These are phyloP conservation scores for Thelonectria olida DNA, from an alignment of 2,329 filamentous ascomycete genomes.

Conservation along the genomic window DNA sequence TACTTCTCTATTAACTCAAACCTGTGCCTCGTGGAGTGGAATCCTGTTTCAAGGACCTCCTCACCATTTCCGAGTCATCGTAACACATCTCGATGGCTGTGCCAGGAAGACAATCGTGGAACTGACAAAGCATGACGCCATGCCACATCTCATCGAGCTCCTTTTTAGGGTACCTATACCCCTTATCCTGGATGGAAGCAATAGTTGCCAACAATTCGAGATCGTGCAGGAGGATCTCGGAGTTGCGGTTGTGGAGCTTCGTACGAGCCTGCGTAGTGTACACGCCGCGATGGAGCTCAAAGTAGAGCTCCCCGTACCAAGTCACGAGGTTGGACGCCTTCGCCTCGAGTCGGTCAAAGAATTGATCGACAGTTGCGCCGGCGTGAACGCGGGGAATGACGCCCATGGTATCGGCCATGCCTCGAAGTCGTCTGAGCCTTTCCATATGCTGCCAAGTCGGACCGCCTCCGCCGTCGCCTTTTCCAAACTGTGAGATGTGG, in stretches of 20 bases:
- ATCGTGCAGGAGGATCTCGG: slow-evolving; percentile 86
- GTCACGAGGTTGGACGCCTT: slow-evolving; percentile 85
- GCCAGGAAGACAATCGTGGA: slow-evolving; percentile 96
- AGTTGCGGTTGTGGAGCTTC: slow-evolving; percentile 90
- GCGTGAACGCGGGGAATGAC: slow-evolving; percentile 85
- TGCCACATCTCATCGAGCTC: slow-evolving; percentile 99
- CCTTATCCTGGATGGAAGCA: slow-evolving; percentile 75
- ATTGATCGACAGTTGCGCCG: slow-evolving; percentile 90
- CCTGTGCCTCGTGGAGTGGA: no score
- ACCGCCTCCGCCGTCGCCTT: slow-evolving; percentile 94
- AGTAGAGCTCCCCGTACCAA: slow-evolving; percentile 98
- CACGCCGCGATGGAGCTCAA: slow-evolving; percentile 95
- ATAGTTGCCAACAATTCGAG: slow-evolving; percentile 89
- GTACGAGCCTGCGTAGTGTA: slow-evolving; percentile 98
- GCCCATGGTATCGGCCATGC: slow-evolving; percentile 87
- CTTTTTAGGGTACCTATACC: slow-evolving; percentile 91
- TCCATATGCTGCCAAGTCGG: slow-evolving; percentile 94
- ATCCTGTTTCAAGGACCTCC: slow-evolving; percentile 12
- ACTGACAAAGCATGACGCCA: slow-evolving; percentile 88
- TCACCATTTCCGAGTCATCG: slow-evolving; percentile 86
- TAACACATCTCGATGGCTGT: slow-evolving; percentile 99
- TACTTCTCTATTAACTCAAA: no score
- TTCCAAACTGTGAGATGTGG: no score
- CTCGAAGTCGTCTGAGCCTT: slow-evolving; percentile 91
- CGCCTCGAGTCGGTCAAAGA: slow-evolving; percentile 85